Evolutionary conservation across 352 stramenopile species (phyloP), one percentile per base, ranked within the genome.

Genomic region (Globisporangium cylindrosporum): DNA sequence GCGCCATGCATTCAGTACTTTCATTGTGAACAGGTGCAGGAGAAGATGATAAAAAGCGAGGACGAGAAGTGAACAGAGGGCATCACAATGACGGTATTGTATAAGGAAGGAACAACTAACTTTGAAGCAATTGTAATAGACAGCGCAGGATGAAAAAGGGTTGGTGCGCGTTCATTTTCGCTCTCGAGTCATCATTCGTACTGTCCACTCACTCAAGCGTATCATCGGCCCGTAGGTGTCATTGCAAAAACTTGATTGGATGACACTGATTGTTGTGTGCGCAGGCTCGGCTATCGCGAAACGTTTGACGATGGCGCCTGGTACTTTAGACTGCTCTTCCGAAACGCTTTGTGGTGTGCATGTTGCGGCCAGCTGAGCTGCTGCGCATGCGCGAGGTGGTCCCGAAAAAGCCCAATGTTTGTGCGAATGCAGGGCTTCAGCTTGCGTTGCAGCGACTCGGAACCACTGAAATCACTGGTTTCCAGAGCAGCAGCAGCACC

Each of bases 401-500:
- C 80, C n/a, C 82, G 77, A 43, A 91, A 57, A 5, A 85, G 65
- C 3, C 80, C 79, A 54, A 89, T 80, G 63, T 85, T 80, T 3
- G 80, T 82, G 32, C 76, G 74, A 34, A 90, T 80, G 59, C 78
- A 83, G 6, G 82, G 78, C 58, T 90, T 90, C 32, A 89, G 68
- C 59, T 80, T 86, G 58, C 82, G 78, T 64, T 90, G 82, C 68
- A 78, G 69, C 1, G 78, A 81, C 29, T 82, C 62, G 32, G 9
- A 48, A 20, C n/a, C 59, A 71, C 4, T 55, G 6, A 24, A 25
- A 49, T 61, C 24, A 61, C n/a, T 25, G 14, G 29, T 67, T 5
- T 20, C 56, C 58, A 55, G 71, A 61, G 6, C 62, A 66, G 4
- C 27, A 65, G 18, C 32, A 15, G 18, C 38, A 14, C 38, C 36